Base-by-base conservation (phyloP, 2,329 filamentous ascomycete genomes). In the Catunica adiposa region DNA sequence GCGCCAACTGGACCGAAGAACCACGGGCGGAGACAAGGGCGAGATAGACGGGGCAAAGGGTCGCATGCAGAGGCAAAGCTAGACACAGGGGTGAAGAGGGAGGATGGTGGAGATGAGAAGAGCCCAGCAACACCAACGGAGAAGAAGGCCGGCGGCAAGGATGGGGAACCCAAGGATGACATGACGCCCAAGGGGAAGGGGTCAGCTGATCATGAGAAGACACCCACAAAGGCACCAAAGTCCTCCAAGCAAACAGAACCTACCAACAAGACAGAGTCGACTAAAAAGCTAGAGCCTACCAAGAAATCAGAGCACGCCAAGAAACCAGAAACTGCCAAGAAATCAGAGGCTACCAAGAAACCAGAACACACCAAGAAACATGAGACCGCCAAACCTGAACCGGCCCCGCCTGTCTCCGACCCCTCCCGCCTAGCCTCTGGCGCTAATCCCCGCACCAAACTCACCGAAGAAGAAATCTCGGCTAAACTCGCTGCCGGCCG, bases 401-500 rank as follows among this genome's bases (percentile, higher is more conserved):
- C 66, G 7, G 11, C 29, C 5, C 29, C 29, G 29, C 29, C 29
- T 11, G 29, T 34, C 11, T 53, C 47, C 22, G 65, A 66, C 4
- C 66, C 70, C 47, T 62, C 68, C 7, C 76, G 78, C 8, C 63
- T 76, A 8, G 67, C 69, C 55, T 79, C 76, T 1, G 78, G 78
- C 58, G 74, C 72, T 11, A 80, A 79, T 66, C 77, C 78, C 23
- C 75, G 77, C 9, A 73, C 74, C 23, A 81, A 81, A 66, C 71
- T 80, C 26, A 80, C 78, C 0, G 77, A 82, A 0, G 66, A 69
- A 0, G 75, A 83, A 65, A 72, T 82, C 3, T 70, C 76, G 0
- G 73, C 69, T 58, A 80, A 79, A 63, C 78, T 82, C 73, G 75
- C 76, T 61, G 69, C 76, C 63, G 80, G 80, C 74, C 77, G 78